Conservation (phyloP, 768 basidiomycete genomes). For the Hebeloma cylindrosporum region DNA sequence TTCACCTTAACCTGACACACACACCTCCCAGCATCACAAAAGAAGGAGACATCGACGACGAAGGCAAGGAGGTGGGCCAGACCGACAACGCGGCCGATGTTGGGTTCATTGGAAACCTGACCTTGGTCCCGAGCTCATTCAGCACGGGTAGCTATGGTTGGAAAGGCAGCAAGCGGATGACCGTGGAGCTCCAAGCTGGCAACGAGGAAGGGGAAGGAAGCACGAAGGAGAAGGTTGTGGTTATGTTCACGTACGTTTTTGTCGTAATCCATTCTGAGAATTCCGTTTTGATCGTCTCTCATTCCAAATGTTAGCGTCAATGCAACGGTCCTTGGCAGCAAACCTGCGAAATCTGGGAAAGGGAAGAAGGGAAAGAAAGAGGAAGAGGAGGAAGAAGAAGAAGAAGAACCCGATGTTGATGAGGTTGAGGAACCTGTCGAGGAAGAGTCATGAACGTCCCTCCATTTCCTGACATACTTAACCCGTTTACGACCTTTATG, state of each 20-base stretch:
- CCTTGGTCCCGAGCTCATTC: constrained; percentile 61
- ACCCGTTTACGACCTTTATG: too few species aligned
- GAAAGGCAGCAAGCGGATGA: constrained; percentile 73
- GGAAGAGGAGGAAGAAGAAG: constrained; percentile 21
- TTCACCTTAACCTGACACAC: constrained; percentile 68
- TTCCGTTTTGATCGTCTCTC: constrained; percentile 2
- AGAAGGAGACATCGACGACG: constrained; percentile 14
- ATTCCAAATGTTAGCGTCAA: too few species aligned
- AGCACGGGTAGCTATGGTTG: constrained; percentile 81
- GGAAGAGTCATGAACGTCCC: neutral
- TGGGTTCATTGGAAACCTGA: constrained; percentile 58
- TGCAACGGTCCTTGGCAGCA: constrained; percentile 33
- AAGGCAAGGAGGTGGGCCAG: constrained; percentile 13
- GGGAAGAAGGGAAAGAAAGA: constrained; percentile 27
- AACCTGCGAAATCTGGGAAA: constrained; percentile 24
- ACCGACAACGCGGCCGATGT: constrained; percentile 52
- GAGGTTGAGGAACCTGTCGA: neutral
- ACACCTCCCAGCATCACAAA: constrained; percentile 48
- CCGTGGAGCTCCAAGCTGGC: constrained; percentile 57
- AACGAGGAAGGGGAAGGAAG: constrained; percentile 42
- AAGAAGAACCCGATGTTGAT: constrained; percentile 15
- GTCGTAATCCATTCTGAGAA: neutral
- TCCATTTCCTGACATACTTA: too few species aligned
- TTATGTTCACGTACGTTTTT: constrained; percentile 65
- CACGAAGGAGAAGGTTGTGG: constrained; percentile 68